Evolutionary conservation across 2,329 filamentous ascomycete genomes (phyloP).

Genomic region (Laburnicola sp.): DNA sequence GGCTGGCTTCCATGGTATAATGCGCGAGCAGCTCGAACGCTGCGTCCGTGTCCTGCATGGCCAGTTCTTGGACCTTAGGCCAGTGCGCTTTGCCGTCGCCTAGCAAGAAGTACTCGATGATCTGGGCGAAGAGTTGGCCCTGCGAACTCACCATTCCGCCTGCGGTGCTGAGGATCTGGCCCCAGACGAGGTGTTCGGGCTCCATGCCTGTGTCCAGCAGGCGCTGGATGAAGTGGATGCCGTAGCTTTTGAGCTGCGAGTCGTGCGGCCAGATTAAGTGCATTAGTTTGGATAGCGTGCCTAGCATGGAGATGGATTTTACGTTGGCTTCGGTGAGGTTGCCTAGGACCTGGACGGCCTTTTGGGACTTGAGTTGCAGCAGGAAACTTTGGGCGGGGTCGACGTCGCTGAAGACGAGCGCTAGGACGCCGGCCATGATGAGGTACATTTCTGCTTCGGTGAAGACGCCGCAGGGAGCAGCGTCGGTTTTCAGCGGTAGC

Average conservation of each 20-base stretch:
- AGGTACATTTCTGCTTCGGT: constrained; percentile 59
- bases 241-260: constrained; percentile 56
- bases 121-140: constrained; percentile 61
- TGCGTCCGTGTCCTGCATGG: constrained; percentile 49
- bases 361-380: constrained; percentile 53
- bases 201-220: constrained; percentile 53
- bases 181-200: constrained; percentile 58
- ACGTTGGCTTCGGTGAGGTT: constrained; percentile 55
- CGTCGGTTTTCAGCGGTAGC: constrained; percentile 58
- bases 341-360: constrained; percentile 55
- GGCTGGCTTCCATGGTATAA: constrained; percentile 54
- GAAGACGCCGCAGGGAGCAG: constrained; percentile 56
- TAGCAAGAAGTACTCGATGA: constrained; percentile 59
- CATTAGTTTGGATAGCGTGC: constrained; percentile 49
- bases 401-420: constrained; percentile 59
- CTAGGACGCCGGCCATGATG: constrained; percentile 57
- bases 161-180: constrained; percentile 61
- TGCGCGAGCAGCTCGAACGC: constrained; percentile 54
- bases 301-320: constrained; percentile 48
- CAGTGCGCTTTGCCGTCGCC: constrained; percentile 54
- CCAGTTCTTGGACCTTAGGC: constrained; percentile 53
- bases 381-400: constrained; percentile 58
- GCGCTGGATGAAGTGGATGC: constrained; percentile 59
- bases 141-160: constrained; percentile 60
- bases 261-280: constrained; percentile 44